Evolutionary conservation across 1,284 basidiomycete species (phyloP).

Genomic region (Moesziomyces parantarcticus): DNA sequence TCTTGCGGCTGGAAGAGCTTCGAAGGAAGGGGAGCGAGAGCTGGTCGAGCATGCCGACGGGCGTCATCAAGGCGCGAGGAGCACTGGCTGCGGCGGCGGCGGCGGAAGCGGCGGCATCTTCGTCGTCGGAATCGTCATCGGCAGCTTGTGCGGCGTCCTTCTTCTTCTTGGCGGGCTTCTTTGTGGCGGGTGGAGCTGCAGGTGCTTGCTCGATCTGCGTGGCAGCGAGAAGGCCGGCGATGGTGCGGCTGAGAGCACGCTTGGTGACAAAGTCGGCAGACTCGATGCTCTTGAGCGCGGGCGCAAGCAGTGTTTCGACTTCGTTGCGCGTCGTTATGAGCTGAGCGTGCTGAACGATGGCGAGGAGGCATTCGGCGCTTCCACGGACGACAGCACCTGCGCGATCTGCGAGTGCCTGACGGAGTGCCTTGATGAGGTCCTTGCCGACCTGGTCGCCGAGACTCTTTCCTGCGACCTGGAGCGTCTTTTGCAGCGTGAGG

Average conservation of each 20-base stretch:
- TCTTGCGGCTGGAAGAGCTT: constrained; percentile 74
- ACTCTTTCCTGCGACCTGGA: constrained; percentile 82
- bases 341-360: constrained; percentile 60
- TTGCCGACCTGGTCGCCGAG: constrained; percentile 81
- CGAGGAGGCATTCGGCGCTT: constrained; percentile 74
- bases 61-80: constrained; percentile 79
- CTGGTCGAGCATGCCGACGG: constrained; percentile 82
- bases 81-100: constrained; percentile 73
- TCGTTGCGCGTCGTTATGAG: constrained; percentile 73
- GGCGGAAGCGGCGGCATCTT: constrained; percentile 58
- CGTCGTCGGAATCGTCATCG: constrained; percentile 71
- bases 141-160: constrained; percentile 68
- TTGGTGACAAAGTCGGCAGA: constrained; percentile 82
- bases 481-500: constrained; percentile 78
- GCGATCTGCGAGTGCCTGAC: constrained; percentile 81
- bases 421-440: constrained; percentile 87
- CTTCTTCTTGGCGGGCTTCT: constrained; percentile 71
- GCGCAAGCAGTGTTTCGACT: constrained; percentile 78
- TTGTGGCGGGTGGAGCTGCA: constrained; percentile 62
- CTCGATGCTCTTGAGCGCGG: constrained; percentile 82
- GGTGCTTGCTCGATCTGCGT: constrained; percentile 80
- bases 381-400: constrained; percentile 86
- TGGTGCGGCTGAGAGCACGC: constrained; percentile 79
- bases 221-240: constrained; percentile 83
- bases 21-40: constrained; percentile 85